Evolutionary conservation across 352 stramenopile species (phyloP), one percentile per base, ranked within the genome.

Genomic region (Pythium monospermum): DNA sequence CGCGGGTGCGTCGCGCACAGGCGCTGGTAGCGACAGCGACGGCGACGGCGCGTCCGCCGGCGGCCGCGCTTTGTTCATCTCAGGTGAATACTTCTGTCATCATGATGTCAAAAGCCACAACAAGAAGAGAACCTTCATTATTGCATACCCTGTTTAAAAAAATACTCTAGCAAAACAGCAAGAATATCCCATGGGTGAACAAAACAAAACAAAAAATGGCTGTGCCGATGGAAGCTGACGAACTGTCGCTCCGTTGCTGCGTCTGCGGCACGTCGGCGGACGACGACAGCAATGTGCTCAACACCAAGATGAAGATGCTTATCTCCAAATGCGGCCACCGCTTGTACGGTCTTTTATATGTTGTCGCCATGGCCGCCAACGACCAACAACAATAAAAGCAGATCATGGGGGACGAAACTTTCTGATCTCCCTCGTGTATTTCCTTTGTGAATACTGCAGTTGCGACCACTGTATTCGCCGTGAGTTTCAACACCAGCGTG

Each of bases 231-330:
- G 75, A 84, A 42, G 72, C 57, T 41, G 83, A 94, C 44, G 80
- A 91, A 32, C 54, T 91, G 49, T 70, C 80, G 66, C 71, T 86
- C 60, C 80, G 80, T 66, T 94, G 83, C 79, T 94, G 83, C 70
- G 83, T 94, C 32, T 94, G 83, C 66, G 82, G 83, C 58, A 94
- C 83, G 57, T 88, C 79, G 21, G 68, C 68, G 27, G 81, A 94
- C 49, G 82, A 93, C 50, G 82, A 94, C 67, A 81, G 68, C 62
- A 94, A 94, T 65, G 85, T 91, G 57, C 77, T 94, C 51, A 94
- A 94, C 66, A 94, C 82, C 18, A 92, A 91, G 68, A 94, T 94
- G 84, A 94, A 93, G 66, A 92, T 94, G 77, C 81, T 91, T 53
- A 94, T 94, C 64, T 93, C 84, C 48, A 93, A 94, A 66, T 94